Evolutionary conservation across 1,284 basidiomycete genomes (phyloP), one percentile per base, ranked within the genome.

Genomic region (Exobasidium rhododendri): DNA sequence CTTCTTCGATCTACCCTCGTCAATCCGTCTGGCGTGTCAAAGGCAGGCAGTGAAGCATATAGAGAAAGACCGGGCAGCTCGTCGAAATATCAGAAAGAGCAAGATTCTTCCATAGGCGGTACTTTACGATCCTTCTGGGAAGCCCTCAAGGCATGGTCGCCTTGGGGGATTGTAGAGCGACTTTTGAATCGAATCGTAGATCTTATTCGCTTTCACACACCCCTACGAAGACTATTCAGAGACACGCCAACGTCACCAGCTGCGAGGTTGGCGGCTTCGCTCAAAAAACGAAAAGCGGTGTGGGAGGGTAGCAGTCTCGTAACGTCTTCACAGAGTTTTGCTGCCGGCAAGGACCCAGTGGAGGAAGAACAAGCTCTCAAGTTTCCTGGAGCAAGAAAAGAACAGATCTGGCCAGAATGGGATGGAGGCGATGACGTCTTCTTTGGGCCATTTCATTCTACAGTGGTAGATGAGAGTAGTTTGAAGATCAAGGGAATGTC

Each of bases 391-490:
- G 72, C 69, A 0, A 58, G 55, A 5, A 57, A 66, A 4, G 24
- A 67, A 24, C 59, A 64, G 26, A 55, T 74, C 20, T 74, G 72
- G 72, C 72, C 72, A 11, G 71, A 74, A 29, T 74, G 72, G 72
- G 72, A 74, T 4, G 63, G 61, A 14, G 64, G 65, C 7, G 68
- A 73, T 32, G 64, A 56, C 44, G 63, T 65, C 56, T 66, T 72
- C 61, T 70, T 73, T 30, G 72, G 70, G 3, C 72, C 72, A 5
- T 74, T 74, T 47, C 49, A 62, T 11, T 56, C 35, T 10, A 7
- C 47, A 13, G n/a, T 28, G n/a, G 47, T 24, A 50, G 47, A 50
- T 6, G 52, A 55, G 5, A 6, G 3, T 6, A 26, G 30, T 20
- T 4, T 28, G 26, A 28, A 50, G 20, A 6, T 24, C 3, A 50